Percentiles rank a stretch among this genome's conserved stretches.
Evolutionary conservation across 75 land plant genomes (phyloP).

Genomic region (Cupressus sempervirens): DNA sequence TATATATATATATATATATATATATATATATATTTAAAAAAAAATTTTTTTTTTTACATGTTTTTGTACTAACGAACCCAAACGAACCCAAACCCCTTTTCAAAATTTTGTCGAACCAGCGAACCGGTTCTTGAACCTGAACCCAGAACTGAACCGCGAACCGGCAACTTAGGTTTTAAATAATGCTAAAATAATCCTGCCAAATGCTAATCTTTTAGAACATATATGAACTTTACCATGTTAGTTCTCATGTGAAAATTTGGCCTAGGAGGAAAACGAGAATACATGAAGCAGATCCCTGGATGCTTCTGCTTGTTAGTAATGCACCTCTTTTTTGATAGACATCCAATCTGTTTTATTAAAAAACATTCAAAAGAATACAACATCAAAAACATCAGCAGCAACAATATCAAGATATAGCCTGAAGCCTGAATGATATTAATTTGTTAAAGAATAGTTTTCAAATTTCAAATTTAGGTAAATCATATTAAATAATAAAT

Average conservation of each 20-base stretch:
- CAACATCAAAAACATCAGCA: background rate
- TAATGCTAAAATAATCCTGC: background rate
- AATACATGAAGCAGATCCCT: background rate
- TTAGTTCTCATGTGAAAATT: background rate
- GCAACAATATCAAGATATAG: background rate
- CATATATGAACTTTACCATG: background rate
- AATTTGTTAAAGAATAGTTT: background rate
- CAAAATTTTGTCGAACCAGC: too few relatives aligned
- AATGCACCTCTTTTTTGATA: too few relatives aligned
- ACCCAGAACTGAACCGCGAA: too few relatives aligned
- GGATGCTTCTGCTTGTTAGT: background rate
- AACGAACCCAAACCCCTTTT: too few relatives aligned
- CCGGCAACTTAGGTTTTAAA: too few relatives aligned
- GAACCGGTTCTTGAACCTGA: too few relatives aligned
- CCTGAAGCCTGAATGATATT: background rate
- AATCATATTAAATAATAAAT: background rate
- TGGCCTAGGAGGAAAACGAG: background rate
- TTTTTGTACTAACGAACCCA: too few relatives aligned
- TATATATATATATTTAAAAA: too few relatives aligned
- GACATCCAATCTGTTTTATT: too few relatives aligned
- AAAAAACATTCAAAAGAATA: background rate
- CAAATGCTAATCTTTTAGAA: too few relatives aligned
- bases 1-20: too few relatives aligned
- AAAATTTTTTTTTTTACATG: too few relatives aligned
- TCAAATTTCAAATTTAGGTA: background rate